Conservation (phyloP, 2,329 filamentous ascomycete genomes). For the Hypoxylon sp. region DNA sequence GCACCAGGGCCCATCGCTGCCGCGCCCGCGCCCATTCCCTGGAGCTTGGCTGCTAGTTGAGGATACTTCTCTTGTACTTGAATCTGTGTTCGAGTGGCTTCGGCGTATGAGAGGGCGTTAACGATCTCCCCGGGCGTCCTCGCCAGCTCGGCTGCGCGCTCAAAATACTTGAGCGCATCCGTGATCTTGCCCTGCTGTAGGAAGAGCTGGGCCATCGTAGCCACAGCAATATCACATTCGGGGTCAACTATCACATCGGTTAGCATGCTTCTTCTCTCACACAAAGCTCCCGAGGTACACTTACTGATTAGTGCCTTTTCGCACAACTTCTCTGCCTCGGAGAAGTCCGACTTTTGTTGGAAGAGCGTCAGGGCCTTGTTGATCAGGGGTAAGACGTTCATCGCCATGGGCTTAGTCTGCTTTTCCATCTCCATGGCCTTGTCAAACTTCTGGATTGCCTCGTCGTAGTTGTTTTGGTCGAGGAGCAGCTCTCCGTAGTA, state of each 20-base stretch:
- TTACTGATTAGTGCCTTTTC: conserved; percentile 96
- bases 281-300: conserved; percentile 47
- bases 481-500: conserved; percentile 98
- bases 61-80: conserved; percentile 90
- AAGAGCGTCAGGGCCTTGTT: conserved; percentile 98
- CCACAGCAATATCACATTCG: conserved; percentile 97
- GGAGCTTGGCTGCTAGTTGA: conserved; percentile 76
- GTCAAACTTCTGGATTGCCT: conserved; percentile 98
- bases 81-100: conserved; percentile 94
- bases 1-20: conserved; percentile 36
- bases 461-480: conserved; percentile 93
- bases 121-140: conserved; percentile 95
- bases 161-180: conserved; percentile 95
- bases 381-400: conserved; percentile 97
- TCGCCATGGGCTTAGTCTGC: conserved; percentile 88
- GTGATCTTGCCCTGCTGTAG: conserved; percentile 97
- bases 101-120: conserved; percentile 95
- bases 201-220: conserved; percentile 97
- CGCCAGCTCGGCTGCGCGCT: conserved; percentile 92
- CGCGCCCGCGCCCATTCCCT: conserved; percentile 56
- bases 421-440: conserved; percentile 99
- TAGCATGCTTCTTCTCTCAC: conserved; percentile 42
- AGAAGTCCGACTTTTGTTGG: conserved; percentile 98
- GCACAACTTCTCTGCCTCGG: conserved; percentile 93
- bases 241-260: conserved; percentile 76